Evolutionary conservation across 345 rosid species (phyloP), one percentile per base, ranked within the genome.

Genomic region (Gossypium herbaceum): DNA sequence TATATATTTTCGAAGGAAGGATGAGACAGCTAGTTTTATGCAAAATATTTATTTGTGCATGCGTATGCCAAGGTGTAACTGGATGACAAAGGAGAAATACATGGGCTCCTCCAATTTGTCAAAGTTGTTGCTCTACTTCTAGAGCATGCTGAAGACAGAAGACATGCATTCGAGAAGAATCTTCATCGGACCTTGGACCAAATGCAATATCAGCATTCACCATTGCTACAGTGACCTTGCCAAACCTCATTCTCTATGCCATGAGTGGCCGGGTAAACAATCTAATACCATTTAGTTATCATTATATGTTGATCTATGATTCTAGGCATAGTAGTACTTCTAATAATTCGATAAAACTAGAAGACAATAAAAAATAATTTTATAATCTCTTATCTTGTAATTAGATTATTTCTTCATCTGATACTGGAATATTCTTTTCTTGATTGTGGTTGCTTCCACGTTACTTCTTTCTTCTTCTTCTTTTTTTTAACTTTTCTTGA

Each of bases 81-180:
- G 98, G 97, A 83, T 93, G 98, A 79, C 99, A 93, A 63, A 95
- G 85, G 71, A 93, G 93, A 78, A 84, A 86, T 62, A 93, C 81
- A 77, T 89, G 75, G 72, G 85, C 93, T 51, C 98, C 99, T 76
- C 99, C 97, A n/a, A 90, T 84, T 69, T 81, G 81, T 39, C 82
- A 86, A 67, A 95, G 91, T 81, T 79, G 94, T 81, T 95, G 86
- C 76, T 93, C 97, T 62, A 91, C 92, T 83, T 93, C 97, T 20
- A 89, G 82, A 77, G 99, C 99, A 81, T 95, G 98, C 88, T 95
- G 92, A 72, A 95, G 98, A 84, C 99, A 95, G 84, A 95, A 95
- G 54, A 95, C 88, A 73, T 95, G 97, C 87, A 89, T 57, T 55
- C 88, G 89, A 74, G 90, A 93, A 75, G 97, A 89, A 81, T 91